These are phyloP conservation scores for Vinca major DNA, from an alignment of 305 asterid genomes.

Conservation along the genomic window DNA sequence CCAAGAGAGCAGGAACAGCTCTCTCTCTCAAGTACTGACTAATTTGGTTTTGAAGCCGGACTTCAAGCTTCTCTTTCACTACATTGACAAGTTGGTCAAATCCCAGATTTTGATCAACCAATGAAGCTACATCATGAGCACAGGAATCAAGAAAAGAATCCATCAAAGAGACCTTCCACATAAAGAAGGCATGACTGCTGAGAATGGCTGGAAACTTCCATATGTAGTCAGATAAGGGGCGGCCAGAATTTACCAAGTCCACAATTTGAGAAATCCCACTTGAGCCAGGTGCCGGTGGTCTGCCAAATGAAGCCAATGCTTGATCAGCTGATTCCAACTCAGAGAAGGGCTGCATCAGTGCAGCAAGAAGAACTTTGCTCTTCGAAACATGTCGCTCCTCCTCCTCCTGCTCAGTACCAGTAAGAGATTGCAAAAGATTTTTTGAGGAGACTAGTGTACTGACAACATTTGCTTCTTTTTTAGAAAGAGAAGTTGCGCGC, in stretches of 20 bases:
- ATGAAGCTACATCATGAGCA: constrained; percentile 56
- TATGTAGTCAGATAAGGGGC: constrained; percentile 58
- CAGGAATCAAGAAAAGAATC: constrained; percentile 89
- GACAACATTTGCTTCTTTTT: constrained; percentile 59
- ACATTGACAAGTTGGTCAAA: constrained; percentile 81
- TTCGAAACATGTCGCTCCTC: constrained; percentile 47
- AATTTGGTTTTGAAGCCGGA: constrained; percentile 65
- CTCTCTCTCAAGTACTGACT: constrained; percentile 70
- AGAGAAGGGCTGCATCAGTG: constrained; percentile 69
- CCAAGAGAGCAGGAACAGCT: constrained; percentile 57
- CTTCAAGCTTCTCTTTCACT: constrained; percentile 52
- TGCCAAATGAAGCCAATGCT: constrained; percentile 45
- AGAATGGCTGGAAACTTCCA: constrained; percentile 74
- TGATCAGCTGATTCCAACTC: constrained; percentile 78
- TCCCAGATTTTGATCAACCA: constrained; percentile 73
- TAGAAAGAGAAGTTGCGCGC: constrained; percentile 55
- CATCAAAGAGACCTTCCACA: constrained; percentile 82
- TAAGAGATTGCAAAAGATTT: constrained; percentile 54
- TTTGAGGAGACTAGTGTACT: constrained; percentile 52
- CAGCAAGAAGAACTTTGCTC: constrained; percentile 61
- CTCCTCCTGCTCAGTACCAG: constrained; percentile 43
- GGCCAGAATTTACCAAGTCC: constrained; percentile 56
- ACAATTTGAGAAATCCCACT: constrained; percentile 47
- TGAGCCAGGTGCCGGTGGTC: constrained; percentile 41
- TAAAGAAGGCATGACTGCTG: constrained; percentile 54